Conservation (phyloP, 805 yeast genomes). For the Torulaspora delbrueckii region DNA sequence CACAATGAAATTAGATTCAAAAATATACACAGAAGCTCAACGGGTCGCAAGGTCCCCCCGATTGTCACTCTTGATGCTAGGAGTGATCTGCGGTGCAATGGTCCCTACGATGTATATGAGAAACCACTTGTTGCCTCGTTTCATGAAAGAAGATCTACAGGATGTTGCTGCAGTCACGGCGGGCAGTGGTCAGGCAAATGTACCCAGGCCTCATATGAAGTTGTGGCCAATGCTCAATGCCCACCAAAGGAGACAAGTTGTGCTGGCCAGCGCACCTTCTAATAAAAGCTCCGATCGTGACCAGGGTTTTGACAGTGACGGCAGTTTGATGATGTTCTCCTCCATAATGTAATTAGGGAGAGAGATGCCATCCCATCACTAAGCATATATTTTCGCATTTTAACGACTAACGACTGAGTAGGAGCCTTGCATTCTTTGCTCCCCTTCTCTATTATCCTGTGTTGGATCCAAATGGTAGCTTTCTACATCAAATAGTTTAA, state of each 20-base stretch:
- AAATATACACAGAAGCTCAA: constrained; percentile 28
- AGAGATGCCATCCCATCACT: neutral
- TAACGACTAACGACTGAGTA: neutral
- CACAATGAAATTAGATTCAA: constrained; percentile 27
- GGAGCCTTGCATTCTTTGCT: neutral
- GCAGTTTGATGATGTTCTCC: constrained; percentile 19
- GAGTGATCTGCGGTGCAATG: constrained; percentile 27
- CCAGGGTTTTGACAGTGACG: constrained; percentile 11
- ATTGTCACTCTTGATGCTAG: constrained; percentile 25
- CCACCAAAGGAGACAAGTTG: constrained; percentile 2
- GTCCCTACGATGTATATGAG: constrained; percentile 28
- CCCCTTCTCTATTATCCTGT: neutral
- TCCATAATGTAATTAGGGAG: constrained; percentile 18
- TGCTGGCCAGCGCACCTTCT: constrained; percentile 3
- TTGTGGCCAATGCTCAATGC: constrained; percentile 11
- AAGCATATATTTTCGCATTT: neutral
- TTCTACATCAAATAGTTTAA: no score
- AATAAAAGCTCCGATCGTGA: neutral
- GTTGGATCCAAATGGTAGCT: neutral
- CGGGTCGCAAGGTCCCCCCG: constrained; percentile 24
- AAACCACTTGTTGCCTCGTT: constrained; percentile 17
- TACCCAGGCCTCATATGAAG: constrained; percentile 7
- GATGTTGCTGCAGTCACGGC: constrained; percentile 3
- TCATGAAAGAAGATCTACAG: constrained; percentile 8
- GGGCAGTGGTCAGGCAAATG: neutral